Evolutionary conservation across 2,329 filamentous ascomycete genomes (phyloP), one percentile per base, ranked within the genome.

Genomic region (Paraconiothyrium brasiliense): DNA sequence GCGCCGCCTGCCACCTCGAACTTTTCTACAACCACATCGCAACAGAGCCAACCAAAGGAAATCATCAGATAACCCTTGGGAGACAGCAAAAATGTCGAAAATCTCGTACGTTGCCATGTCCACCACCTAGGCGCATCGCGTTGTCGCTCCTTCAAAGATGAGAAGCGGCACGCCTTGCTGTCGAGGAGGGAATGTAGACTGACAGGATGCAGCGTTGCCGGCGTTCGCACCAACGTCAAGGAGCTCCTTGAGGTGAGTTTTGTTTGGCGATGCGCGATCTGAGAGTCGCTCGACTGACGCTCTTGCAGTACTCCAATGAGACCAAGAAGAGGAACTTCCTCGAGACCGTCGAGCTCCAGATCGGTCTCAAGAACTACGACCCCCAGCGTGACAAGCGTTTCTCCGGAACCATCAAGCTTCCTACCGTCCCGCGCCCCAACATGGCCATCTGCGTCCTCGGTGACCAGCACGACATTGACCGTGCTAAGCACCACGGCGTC

Each of bases 311-410:
- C 43, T 37, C 24, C 51, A 54, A 39, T 16, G 54, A 97, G 84
- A 92, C 92, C 84, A 97, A 97, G 91, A 97, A 97, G 92, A 88
- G 93, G 78, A 97, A 97, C 89, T 97, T 97, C 87, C 88, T 96
- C 82, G 93, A 95, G 87, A 94, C 92, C 56, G 92, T 97, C 82
- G 91, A 93, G 84, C 90, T 84, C 70, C 82, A 84, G 75, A 80
- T 81, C 71, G 79, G 79, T 68, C 72, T 81, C 68, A 81, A 81
- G 78, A 81, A 81, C 78, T 81, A 81, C 74, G 79, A 99, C 83
- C 94, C 95, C 81, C 88, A 98, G 91, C 94, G 95, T 93, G 95
- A 99, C 88, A 99, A 99, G 94, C 94, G 94, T 97, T 99, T 99
- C 94, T 97, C 92, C 62, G 95, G 95, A 84, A 98, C 95, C 84